A percentile compares a stretch with the other conserved stretches of the same genome.
These are phyloP conservation scores for Elaeagnus macrophylla DNA, from an alignment of 306 rosid genomes.

Conservation along the genomic window DNA sequence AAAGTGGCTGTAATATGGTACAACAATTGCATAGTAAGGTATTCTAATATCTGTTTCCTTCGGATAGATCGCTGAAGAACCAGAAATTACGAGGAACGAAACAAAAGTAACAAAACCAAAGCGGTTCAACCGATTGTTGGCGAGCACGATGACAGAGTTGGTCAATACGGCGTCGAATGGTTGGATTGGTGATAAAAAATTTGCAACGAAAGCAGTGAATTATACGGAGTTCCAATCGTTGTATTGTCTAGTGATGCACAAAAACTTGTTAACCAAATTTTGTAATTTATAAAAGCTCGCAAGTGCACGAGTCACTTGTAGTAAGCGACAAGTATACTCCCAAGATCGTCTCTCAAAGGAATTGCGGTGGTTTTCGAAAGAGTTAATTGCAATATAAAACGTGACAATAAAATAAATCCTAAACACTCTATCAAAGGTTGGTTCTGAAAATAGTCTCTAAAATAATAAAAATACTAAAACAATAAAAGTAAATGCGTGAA, in stretches of 20 bases:
- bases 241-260: neutral
- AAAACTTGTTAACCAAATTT: no score
- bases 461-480: no score
- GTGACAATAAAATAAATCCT: no score
- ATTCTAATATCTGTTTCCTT: neutral
- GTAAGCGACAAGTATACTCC: no score
- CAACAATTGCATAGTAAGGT: neutral
- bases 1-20: neutral
- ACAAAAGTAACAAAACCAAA: neutral
- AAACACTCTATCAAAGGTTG: no score
- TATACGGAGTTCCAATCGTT: neutral
- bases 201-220: neutral
- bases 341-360: no score
- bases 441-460: no score
- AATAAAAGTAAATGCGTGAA: no score
- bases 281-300: no score
- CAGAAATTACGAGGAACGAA: slow-evolving; percentile 23
- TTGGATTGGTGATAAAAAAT: neutral
- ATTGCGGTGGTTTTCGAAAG: no score
- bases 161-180: neutral
- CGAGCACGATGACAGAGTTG: neutral
- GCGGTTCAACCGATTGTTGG: neutral
- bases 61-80: slow-evolving; percentile 10
- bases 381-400: no score
- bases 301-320: no score